phyloP scores from a whole-genome alignment of 2,329 filamentous ascomycete species.

The Pezicula carpinea region DNA sequence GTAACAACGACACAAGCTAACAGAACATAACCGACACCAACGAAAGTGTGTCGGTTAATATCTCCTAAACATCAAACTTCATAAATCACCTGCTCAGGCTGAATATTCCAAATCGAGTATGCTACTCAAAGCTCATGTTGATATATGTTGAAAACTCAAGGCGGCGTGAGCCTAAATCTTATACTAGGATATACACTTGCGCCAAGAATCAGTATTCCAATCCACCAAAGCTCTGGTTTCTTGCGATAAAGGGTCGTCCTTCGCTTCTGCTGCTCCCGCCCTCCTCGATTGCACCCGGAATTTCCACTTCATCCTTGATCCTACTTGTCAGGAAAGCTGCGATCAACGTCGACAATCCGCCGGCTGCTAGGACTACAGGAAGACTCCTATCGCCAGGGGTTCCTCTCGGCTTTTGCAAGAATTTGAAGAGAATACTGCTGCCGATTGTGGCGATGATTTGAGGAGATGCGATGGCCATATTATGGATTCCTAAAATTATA shows the following conservation, averaged over 20 bases:
- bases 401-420: conserved; percentile 83
- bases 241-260: conserved; percentile 6
- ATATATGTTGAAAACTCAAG: too few species aligned
- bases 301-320: conserved; percentile 27
- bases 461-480: conserved; percentile 86
- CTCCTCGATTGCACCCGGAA: conserved; percentile 11
- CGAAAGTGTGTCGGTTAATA: too few species aligned
- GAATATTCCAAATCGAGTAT: too few species aligned
- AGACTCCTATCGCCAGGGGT: conserved; percentile 82
- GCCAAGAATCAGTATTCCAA: conserved; percentile 13
- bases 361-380: conserved; percentile 79
- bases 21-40: too few species aligned
- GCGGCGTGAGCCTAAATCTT: too few species aligned
- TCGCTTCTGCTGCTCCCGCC: conserved; percentile 3
- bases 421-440: conserved; percentile 77
- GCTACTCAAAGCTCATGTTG: too few species aligned
- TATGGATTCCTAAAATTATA: conserved; percentile 90
- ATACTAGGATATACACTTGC: too few species aligned
- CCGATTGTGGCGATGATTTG: conserved; percentile 87
- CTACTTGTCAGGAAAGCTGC: conserved; percentile 60
- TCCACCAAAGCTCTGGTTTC: conserved; percentile 12
- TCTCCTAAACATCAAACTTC: too few species aligned
- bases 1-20: too few species aligned
- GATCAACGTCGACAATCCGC: conserved; percentile 71
- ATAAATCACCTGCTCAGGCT: too few species aligned